These are phyloP conservation scores for Daldinia childiae DNA, from an alignment of 495 filamentous ascomycete species.

Conservation along the genomic window DNA sequence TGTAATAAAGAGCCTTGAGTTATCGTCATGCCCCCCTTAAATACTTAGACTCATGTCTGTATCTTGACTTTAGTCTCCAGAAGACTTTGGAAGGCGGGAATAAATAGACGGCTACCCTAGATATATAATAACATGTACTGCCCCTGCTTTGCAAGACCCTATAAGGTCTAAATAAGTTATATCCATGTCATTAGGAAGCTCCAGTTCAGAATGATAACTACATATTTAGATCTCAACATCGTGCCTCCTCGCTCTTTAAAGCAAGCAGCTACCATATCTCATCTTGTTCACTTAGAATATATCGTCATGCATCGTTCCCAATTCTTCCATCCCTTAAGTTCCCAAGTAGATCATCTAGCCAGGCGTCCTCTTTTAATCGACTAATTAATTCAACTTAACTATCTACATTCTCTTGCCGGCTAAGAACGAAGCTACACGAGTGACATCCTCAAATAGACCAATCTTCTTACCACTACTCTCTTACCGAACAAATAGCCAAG, in stretches of 20 bases:
- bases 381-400: constrained; percentile 9
- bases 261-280: not conserved
- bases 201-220: not conserved
- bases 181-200: not conserved
- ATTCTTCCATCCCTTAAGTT: not conserved
- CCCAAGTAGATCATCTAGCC: not conserved
- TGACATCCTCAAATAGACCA: not conserved
- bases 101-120: not conserved
- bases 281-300: not conserved
- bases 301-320: too few species aligned
- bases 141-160: not conserved
- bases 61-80: not conserved
- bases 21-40: too few species aligned
- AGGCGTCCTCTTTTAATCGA: not conserved
- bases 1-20: too few species aligned
- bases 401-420: constrained; percentile 31
- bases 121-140: not conserved
- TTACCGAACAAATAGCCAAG: not conserved
- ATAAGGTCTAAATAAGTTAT: not conserved
- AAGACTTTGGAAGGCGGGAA: not conserved
- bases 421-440: constrained; percentile 1
- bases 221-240: not conserved
- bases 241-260: not conserved
- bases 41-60: too few species aligned
- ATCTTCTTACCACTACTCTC: not conserved